Conservation (phyloP, 257 asterid species). For the Linderniella brevidens region DNA sequence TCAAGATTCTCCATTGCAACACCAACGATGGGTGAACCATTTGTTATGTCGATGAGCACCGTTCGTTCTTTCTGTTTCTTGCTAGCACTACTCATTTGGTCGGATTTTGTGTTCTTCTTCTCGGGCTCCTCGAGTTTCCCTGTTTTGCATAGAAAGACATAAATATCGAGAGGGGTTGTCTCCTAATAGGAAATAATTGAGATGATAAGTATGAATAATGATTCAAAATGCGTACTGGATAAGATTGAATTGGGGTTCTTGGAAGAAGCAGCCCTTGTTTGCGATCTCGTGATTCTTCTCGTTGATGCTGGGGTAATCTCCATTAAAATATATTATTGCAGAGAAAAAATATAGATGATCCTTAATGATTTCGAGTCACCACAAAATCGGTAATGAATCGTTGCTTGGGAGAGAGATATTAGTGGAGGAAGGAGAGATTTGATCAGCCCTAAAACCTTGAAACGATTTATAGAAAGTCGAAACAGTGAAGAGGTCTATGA, state of each 20-base stretch:
- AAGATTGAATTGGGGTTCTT: conserved; percentile 13
- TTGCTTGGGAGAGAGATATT: not conserved
- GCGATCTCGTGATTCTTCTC: conserved; percentile 72
- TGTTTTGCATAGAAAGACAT: conserved; percentile 12
- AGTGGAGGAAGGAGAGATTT: conserved; percentile 9
- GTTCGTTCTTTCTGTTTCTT: conserved; percentile 43
- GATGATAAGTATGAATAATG: not conserved
- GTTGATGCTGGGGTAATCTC: conserved; percentile 62
- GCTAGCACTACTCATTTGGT: conserved; percentile 18
- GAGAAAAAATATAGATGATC: not conserved
- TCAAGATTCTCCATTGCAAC: conserved; percentile 51
- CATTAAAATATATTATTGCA: not conserved
- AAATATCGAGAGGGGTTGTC: not conserved
- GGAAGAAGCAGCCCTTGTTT: conserved; percentile 25
- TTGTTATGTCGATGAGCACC: conserved; percentile 68
- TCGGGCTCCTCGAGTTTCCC: conserved; percentile 46
- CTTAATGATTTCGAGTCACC: not conserved
- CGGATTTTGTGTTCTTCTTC: conserved; percentile 20
- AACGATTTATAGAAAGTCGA: conserved; percentile 22
- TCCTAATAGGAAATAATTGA: not conserved
- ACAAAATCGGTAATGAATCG: not conserved
- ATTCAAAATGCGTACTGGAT: conserved; percentile 14
- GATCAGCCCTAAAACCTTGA: conserved; percentile 2
- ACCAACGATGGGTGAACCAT: conserved; percentile 94
- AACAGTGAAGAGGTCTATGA: conserved; percentile 4